phyloP scores from a whole-genome alignment of 768 basidiomycete genomes.

The Auriscalpium microsporum region DNA sequence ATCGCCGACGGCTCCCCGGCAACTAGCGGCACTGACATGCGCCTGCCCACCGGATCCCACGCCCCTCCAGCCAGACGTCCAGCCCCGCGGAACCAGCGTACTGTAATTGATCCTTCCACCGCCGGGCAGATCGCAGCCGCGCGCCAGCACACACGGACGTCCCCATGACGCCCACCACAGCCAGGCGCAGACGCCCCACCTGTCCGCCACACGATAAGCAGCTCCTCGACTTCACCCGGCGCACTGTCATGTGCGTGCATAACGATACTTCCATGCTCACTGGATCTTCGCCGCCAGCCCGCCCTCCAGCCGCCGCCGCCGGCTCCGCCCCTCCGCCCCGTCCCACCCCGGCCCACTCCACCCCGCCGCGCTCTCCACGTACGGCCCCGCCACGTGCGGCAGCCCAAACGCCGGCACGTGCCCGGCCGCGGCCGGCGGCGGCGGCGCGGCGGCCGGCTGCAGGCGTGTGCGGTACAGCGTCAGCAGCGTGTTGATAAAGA shows the following conservation, averaged over 20 bases:
- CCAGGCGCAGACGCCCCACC: no score
- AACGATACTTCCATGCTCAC: constrained; percentile 4
- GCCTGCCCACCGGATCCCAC: no score
- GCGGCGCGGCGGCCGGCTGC: constrained; percentile 28
- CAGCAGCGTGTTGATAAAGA: constrained; percentile 75
- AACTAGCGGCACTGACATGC: no score
- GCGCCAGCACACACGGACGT: no score
- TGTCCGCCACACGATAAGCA: no score
- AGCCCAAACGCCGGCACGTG: constrained; percentile 16
- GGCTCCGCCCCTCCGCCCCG: constrained; percentile 19
- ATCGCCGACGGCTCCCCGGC: no score
- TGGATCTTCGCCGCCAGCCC: constrained; percentile 10
- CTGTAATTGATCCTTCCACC: no score
- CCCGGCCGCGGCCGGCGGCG: constrained; percentile 1
- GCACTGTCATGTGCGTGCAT: background rate
- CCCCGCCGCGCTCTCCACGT: constrained; percentile 8
- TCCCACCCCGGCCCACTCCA: constrained; percentile 9
- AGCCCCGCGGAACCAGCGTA: no score
- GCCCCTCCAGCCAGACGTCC: no score
- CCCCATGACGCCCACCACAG: no score
- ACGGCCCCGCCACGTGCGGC: constrained; percentile 8
- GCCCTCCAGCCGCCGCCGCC: constrained; percentile 14
- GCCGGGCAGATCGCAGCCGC: no score
- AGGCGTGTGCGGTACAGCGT: constrained; percentile 68
- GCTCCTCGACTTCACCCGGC: no score